phyloP scores from a whole-genome alignment of 768 basidiomycete species.

The Candolleomyces eurysporus region DNA sequence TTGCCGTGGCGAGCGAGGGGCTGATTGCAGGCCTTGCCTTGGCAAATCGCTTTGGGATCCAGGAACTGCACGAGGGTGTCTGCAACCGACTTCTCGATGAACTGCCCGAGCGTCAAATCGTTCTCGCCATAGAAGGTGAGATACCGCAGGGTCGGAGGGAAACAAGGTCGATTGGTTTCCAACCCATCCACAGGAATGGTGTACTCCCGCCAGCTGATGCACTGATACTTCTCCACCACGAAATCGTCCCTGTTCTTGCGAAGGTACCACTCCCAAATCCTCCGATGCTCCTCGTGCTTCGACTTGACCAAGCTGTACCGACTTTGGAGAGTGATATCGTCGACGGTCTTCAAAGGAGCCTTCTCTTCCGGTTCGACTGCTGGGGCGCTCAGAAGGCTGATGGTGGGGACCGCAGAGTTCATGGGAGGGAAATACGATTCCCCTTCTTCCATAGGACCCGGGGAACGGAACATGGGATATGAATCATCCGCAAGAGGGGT shows the following conservation, averaged over 20 bases:
- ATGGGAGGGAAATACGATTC: slow-evolving; percentile 31
- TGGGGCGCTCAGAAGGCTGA: not conserved
- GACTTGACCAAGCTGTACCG: slow-evolving; percentile 66
- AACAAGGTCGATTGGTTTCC: slow-evolving; percentile 70
- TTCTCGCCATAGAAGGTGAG: slow-evolving; percentile 92
- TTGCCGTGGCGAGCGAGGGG: slow-evolving; percentile 81
- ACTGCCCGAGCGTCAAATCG: slow-evolving; percentile 90
- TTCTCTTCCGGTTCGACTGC: not conserved
- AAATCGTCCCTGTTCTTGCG: slow-evolving; percentile 85
- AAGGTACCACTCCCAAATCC: slow-evolving; percentile 95
- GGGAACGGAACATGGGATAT: slow-evolving; percentile 10
- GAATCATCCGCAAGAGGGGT: slow-evolving; percentile 44
- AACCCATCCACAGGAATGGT: slow-evolving; percentile 73
- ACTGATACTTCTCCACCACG: slow-evolving; percentile 90
- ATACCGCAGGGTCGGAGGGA: slow-evolving; percentile 68
- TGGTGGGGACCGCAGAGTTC: slow-evolving; percentile 4
- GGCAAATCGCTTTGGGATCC: slow-evolving; percentile 75
- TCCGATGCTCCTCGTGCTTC: slow-evolving; percentile 83
- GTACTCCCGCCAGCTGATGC: slow-evolving; percentile 77
- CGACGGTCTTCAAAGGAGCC: slow-evolving; percentile 53
- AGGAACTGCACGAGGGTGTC: slow-evolving; percentile 68
- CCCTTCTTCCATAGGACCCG: slow-evolving; percentile 27
- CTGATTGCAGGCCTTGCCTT: slow-evolving; percentile 81
- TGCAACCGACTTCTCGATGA: slow-evolving; percentile 76
- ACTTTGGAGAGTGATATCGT: slow-evolving; percentile 77